A percentile compares a stretch with the other conserved stretches of the same genome.
phyloP scores from a whole-genome alignment of 73 alveolate species.

The Urostyla sp. region DNA sequence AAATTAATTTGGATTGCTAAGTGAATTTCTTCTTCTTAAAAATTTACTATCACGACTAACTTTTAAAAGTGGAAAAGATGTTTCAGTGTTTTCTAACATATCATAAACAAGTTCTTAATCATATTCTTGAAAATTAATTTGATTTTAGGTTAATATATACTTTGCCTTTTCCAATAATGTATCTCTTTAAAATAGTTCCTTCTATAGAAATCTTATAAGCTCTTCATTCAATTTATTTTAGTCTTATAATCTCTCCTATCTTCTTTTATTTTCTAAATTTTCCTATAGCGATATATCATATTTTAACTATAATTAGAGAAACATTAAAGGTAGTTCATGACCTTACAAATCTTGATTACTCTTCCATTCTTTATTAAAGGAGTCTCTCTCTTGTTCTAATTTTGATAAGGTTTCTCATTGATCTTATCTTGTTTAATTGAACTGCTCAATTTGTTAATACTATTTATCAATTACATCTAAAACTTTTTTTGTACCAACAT shows the following conservation, averaged over 20 bases:
- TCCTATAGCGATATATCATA: conserved; percentile 46
- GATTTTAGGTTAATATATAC: neutral
- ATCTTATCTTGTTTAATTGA: conserved; percentile 20
- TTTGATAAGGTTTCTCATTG: neutral
- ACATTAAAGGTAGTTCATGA: conserved; percentile 18
- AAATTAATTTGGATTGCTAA: too few relatives aligned
- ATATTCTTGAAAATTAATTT: conserved; percentile 23
- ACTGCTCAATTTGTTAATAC: conserved; percentile 6
- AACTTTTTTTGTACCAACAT: conserved; percentile 17
- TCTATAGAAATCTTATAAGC: conserved; percentile 31
- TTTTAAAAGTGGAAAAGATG: conserved; percentile 20
- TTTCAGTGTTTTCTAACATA: conserved; percentile 52
- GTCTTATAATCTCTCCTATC: conserved; percentile 1
- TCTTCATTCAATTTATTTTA: conserved; percentile 46
- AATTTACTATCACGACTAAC: conserved; percentile 1
- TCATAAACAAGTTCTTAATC: conserved; percentile 31
- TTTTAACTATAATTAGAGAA: conserved; percentile 30
- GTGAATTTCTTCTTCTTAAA: conserved; percentile 14
- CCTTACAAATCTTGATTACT: conserved; percentile 37
- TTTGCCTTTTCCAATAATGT: conserved; percentile 31
- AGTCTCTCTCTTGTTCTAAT: conserved; percentile 30
- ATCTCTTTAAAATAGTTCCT: conserved; percentile 55
- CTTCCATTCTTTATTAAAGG: conserved; percentile 34
- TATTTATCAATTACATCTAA: conserved; percentile 48
- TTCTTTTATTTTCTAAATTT: conserved; percentile 12